A percentile compares a stretch with the other conserved stretches of the same genome.
phyloP scores from a whole-genome alignment of 2,329 filamentous ascomycete species.

The Fusarium proliferatum region DNA sequence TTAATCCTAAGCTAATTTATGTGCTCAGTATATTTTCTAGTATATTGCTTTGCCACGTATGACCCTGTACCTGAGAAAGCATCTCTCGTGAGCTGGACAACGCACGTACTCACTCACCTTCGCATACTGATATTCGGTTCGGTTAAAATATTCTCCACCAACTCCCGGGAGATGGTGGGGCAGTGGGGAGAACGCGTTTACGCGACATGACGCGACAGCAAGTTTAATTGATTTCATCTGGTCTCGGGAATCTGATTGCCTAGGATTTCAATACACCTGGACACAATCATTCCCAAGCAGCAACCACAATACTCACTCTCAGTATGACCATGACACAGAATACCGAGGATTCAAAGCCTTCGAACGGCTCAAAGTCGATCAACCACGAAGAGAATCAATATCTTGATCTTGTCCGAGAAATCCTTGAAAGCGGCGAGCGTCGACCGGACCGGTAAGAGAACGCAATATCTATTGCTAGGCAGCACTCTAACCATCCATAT shows the following conservation, averaged over 20 bases:
- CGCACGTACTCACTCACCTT: not conserved
- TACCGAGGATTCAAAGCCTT: constrained; percentile 7
- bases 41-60: not conserved
- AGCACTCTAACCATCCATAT: constrained; percentile 8
- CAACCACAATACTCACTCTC: not conserved
- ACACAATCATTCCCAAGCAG: not conserved
- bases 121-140: not conserved
- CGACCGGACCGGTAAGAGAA: constrained; percentile 79
- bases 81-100: not conserved
- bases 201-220: constrained; percentile 21
- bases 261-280: not conserved
- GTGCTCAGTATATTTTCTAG: not conserved
- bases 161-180: not conserved
- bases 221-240: constrained; percentile 34
- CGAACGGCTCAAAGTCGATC: constrained; percentile 23
- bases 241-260: not conserved
- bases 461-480: not conserved
- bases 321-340: constrained; percentile 38
- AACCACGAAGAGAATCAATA: constrained; percentile 93
- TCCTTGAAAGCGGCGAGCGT: constrained; percentile 84
- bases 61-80: not conserved
- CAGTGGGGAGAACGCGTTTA: constrained; percentile 5
- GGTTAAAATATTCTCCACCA: constrained; percentile 5
- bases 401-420: constrained; percentile 86
- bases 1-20: not conserved